Conservation (phyloP, 2,329 filamentous ascomycete species). For the Teratosphaeria destructans region DNA sequence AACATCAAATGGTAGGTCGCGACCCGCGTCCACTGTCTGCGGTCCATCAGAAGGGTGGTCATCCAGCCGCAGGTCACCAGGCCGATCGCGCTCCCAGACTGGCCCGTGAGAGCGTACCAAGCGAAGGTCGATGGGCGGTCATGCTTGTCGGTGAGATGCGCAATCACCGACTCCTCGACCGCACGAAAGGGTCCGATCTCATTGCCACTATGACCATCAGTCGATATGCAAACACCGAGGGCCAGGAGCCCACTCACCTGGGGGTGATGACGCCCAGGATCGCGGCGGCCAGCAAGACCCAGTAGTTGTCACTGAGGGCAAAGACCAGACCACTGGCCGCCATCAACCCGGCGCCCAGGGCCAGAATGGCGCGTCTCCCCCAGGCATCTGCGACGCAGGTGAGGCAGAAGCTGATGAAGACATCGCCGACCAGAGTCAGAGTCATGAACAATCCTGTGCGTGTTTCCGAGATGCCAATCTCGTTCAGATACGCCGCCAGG, state of each 20-base stretch:
- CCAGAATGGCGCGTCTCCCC: constrained; percentile 20
- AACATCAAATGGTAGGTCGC: constrained; percentile 33
- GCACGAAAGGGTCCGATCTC: constrained; percentile 28
- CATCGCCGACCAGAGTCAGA: constrained; percentile 24
- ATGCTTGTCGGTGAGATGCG: constrained; percentile 19
- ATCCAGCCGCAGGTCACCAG: constrained; percentile 27
- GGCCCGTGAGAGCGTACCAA: constrained; percentile 22
- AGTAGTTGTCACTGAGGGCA: constrained; percentile 17
- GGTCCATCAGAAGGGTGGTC: constrained; percentile 22
- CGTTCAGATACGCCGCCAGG: constrained; percentile 22
- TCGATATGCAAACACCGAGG: not conserved
- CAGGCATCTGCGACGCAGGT: constrained; percentile 22
- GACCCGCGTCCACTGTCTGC: constrained; percentile 26
- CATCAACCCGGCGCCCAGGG: constrained; percentile 21
- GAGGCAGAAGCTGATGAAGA: constrained; percentile 20
- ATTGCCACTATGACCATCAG: constrained; percentile 16
- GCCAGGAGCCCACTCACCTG: not conserved
- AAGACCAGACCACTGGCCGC: constrained; percentile 19
- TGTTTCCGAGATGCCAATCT: constrained; percentile 18
- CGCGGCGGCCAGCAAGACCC: constrained; percentile 22
- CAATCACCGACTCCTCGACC: constrained; percentile 24
- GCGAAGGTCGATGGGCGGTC: constrained; percentile 21
- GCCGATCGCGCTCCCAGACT: constrained; percentile 19
- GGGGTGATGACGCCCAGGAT: constrained; percentile 25
- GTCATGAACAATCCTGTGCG: constrained; percentile 28